Percentiles rank a stretch among this genome's conserved stretches.
These are phyloP conservation scores for Lactarius trivialis DNA, from an alignment of 768 basidiomycete species.

Conservation along the genomic window DNA sequence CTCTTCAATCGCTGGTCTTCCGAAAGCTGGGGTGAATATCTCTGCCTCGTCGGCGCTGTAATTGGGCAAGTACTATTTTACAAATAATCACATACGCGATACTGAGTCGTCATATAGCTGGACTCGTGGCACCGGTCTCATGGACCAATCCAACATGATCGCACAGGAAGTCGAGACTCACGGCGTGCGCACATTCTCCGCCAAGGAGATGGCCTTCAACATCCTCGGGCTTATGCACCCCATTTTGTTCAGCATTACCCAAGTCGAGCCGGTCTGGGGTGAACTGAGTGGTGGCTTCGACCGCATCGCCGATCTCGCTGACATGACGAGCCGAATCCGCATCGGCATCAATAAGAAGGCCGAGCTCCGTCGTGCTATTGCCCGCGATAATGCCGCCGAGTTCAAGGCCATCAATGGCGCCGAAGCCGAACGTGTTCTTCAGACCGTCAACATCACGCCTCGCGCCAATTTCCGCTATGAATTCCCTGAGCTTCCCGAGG, in stretches of 20 bases:
- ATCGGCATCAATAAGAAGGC: conserved; percentile 75
- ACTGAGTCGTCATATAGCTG: conserved; percentile 45
- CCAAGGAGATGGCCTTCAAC: conserved; percentile 99
- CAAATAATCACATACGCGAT: background rate
- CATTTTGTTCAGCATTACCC: conserved; percentile 96
- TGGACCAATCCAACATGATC: conserved; percentile 92
- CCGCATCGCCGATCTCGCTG: conserved; percentile 89
- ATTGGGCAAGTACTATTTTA: conserved; percentile 64
- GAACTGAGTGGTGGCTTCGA: conserved; percentile 99
- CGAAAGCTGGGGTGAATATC: conserved; percentile 98
- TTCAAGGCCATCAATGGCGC: conserved; percentile 87
- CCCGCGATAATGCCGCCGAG: conserved; percentile 92
- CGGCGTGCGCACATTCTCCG: conserved; percentile 96
- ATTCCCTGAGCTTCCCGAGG: conserved; percentile 78
- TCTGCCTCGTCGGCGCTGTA: conserved; percentile 96
- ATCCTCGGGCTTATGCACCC: conserved; percentile 99
- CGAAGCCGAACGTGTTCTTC: conserved; percentile 87
- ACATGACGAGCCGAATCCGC: conserved; percentile 85
- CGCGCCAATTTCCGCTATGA: conserved; percentile 98
- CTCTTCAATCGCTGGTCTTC: conserved; percentile 97
- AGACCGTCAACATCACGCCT: conserved; percentile 88
- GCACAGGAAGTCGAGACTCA: conserved; percentile 89
- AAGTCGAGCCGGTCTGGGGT: conserved; percentile 99
- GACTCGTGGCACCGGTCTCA: conserved; percentile 97
- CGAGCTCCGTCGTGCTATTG: conserved; percentile 87